Conservation (phyloP, 805 yeast genomes). For the Sporopachydermia quercuum region DNA sequence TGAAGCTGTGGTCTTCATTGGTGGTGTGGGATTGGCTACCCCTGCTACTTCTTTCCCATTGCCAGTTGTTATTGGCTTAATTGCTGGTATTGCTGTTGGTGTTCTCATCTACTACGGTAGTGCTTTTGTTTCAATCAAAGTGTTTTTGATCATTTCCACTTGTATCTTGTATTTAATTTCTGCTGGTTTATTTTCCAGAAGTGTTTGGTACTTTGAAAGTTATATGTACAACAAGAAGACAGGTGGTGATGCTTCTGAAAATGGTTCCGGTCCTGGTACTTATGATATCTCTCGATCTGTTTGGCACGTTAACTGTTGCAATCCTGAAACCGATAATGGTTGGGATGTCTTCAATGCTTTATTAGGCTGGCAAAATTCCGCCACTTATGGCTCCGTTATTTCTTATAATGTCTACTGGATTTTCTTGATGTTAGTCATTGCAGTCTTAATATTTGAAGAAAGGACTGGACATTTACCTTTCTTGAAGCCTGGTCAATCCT, state of each 20-base stretch:
- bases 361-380: slow-evolving; percentile 95
- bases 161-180: slow-evolving; percentile 78
- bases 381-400: slow-evolving; percentile 82
- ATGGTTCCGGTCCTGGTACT: slow-evolving; percentile 91
- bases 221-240: slow-evolving; percentile 46
- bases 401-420: slow-evolving; percentile 88
- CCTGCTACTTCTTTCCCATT: slow-evolving; percentile 71
- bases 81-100: slow-evolving; percentile 70
- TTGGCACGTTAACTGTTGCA: slow-evolving; percentile 97
- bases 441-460: slow-evolving; percentile 70
- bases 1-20: slow-evolving; percentile 91
- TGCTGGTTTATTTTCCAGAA: slow-evolving; percentile 88
- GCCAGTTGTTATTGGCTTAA: slow-evolving; percentile 79
- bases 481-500: slow-evolving; percentile 24
- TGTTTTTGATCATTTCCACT: slow-evolving; percentile 78
- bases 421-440: slow-evolving; percentile 35
- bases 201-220: slow-evolving; percentile 78
- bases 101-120: slow-evolving; percentile 66
- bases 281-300: slow-evolving; percentile 68
- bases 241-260: slow-evolving; percentile 93
- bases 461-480: slow-evolving; percentile 70
- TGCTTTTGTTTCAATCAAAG: slow-evolving; percentile 65
- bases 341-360: slow-evolving; percentile 95
- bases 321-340: slow-evolving; percentile 82
- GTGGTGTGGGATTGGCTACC: slow-evolving; percentile 75